A percentile compares a stretch with the other conserved stretches of the same genome.
These are phyloP conservation scores for Catenaria anguillulae DNA, from an alignment of 371 early-diverging fungal species.

Conservation along the genomic window DNA sequence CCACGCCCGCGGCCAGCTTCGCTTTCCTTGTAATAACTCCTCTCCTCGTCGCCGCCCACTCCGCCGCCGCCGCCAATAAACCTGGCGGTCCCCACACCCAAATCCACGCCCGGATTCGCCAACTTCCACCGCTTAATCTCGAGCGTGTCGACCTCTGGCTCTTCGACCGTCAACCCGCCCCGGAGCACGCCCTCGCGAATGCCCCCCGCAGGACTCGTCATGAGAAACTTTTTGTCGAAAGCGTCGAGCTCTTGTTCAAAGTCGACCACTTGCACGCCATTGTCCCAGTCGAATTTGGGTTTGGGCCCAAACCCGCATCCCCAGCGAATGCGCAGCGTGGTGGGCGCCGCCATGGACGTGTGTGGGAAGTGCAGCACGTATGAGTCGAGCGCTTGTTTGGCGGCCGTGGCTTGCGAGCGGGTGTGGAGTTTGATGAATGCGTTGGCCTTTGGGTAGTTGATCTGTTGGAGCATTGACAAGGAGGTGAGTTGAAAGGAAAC, in stretches of 20 bases:
- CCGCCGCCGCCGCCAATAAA: no score
- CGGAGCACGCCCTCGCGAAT: background rate
- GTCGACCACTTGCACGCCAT: constrained; percentile 10
- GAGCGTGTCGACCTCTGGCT: background rate
- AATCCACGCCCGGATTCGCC: background rate
- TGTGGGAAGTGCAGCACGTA: constrained; percentile 3
- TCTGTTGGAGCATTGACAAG: constrained; percentile 9
- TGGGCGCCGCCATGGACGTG: background rate
- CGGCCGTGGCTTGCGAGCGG: constrained; percentile 21
- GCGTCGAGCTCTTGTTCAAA: background rate
- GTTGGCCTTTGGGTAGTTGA: constrained; percentile 27
- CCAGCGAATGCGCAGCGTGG: constrained; percentile 17
- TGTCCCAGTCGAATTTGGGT: constrained; percentile 21
- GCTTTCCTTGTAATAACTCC: no score
- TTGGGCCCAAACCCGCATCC: constrained; percentile 35
- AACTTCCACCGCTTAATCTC: background rate
- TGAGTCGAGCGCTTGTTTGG: constrained; percentile 15
- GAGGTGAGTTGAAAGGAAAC: background rate
- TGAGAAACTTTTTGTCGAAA: background rate
- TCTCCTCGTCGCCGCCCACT: no score
- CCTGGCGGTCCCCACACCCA: no score
- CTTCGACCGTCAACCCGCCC: constrained; percentile 4
- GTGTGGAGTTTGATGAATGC: constrained; percentile 27
- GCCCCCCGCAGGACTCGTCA: background rate
- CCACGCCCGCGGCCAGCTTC: no score